Conservation (phyloP, 108 stramenopile genomes). For the Fragilaria crotonensis region DNA sequence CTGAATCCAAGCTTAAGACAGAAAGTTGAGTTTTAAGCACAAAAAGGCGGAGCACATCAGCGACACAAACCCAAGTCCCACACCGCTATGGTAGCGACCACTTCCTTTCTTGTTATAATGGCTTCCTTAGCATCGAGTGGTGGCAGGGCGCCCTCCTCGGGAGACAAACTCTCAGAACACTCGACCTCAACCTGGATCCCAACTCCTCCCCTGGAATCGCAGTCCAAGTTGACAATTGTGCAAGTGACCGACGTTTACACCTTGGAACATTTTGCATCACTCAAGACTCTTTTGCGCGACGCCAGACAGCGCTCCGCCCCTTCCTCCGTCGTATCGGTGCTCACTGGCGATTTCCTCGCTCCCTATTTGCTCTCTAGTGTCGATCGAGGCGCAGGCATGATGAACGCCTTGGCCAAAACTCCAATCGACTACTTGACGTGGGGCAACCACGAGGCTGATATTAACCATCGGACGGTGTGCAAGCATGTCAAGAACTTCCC, state of each 20-base stretch:
- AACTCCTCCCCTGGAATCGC: neutral
- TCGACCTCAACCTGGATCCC: slow-evolving; percentile 4
- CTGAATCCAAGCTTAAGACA: too few species aligned
- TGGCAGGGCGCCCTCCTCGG: too few species aligned
- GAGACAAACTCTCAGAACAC: too few species aligned
- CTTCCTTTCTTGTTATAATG: too few species aligned
- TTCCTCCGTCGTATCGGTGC: slow-evolving; percentile 2
- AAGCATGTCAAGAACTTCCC: too few species aligned
- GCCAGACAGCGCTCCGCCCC: neutral
- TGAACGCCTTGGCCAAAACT: slow-evolving; percentile 26
- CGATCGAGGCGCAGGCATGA: slow-evolving; percentile 48
- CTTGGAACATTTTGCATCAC: slow-evolving; percentile 32
- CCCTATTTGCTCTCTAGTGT: slow-evolving; percentile 15
- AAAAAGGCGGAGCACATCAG: too few species aligned
- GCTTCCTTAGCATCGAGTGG: too few species aligned
- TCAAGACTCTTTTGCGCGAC: slow-evolving; percentile 32
- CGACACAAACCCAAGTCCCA: too few species aligned
- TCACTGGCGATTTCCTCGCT: slow-evolving; percentile 19
- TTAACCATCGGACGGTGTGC: slow-evolving; percentile 13
- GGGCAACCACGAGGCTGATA: slow-evolving; percentile 37
- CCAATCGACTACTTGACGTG: slow-evolving; percentile 31
- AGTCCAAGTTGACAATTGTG: slow-evolving; percentile 14
- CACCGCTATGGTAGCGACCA: too few species aligned
- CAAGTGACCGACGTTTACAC: slow-evolving; percentile 53
- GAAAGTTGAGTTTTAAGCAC: too few species aligned